Base-by-base conservation (phyloP, 75 land plant species). In the Azolla pinnata region DNA sequence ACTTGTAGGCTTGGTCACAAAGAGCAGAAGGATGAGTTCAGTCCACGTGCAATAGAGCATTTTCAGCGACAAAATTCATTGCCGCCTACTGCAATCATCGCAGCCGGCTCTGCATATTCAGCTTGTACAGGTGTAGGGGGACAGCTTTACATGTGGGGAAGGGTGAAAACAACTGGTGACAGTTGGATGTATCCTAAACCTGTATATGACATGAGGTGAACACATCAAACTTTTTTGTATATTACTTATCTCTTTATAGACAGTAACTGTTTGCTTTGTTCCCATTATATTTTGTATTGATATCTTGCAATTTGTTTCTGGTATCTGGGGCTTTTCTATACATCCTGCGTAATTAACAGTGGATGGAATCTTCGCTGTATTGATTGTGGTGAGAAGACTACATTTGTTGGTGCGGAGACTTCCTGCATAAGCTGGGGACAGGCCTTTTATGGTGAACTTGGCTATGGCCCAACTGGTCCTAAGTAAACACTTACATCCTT, bases 161-260 rank as follows among this genome's bases (percentile, higher is more conserved):
- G 82, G 56, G 67, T 92, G 52, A 92, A 92, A 67, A 63, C 63
- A 29, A 83, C 82, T 1, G 95, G 96, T 31, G 97, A 92, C 69
- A 91, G 79, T 38, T 92, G 95, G 90, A 92, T 92, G 97, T 92
- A 92, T 63, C 97, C 97, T 14, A 92, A 92, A 57, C 97, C 97
- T 40, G 73, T 92, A 40, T 68, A 81, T 82, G 97, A 92, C 66
- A 67, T 92, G 49, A 88, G 93, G 97, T 91, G 42, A 14, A 38
- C 42, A 38, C 7, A 38, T 38, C 14, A 38, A 38, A 38, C 42
- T 38, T 38, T 7, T 17, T 8, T 25, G 23, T 20, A 8, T 44
- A 61, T 26, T 23, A 27, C 0, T 0, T 16, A 18, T n/a, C n/a
- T n/a, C n/a, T n/a, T n/a, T n/a, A n/a, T n/a, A n/a, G n/a, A n/a